Evolutionary conservation across 2,329 filamentous ascomycete species (phyloP).

Genomic region (Botrytis tulipae): DNA sequence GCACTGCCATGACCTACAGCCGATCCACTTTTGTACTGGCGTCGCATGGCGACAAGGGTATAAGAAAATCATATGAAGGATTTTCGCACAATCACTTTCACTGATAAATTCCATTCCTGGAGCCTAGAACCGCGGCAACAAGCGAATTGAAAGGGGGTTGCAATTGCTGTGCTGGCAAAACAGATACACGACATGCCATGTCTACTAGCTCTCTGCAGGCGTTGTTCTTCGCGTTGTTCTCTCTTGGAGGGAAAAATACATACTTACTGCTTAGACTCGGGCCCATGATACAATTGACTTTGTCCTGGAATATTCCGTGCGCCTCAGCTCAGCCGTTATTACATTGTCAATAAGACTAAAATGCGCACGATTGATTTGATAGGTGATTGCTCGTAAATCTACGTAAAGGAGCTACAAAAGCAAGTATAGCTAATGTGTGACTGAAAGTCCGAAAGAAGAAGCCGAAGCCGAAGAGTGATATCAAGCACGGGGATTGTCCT

Average conservation of each 20-base stretch:
- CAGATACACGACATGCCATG: neutral
- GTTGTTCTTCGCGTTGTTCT: neutral
- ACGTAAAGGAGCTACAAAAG: neutral
- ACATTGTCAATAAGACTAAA: neutral
- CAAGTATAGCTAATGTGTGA: neutral
- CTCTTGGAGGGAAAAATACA: neutral
- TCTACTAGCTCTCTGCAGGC: neutral
- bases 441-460: neutral
- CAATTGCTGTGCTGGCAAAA: constrained; percentile 3
- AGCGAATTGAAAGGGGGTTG: constrained; percentile 8
- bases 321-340: neutral
- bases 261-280: neutral
- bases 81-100: neutral
- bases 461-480: neutral
- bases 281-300: neutral
- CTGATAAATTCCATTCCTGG: neutral
- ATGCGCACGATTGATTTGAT: neutral
- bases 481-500: neutral
- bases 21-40: neutral
- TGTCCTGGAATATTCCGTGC: neutral
- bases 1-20: neutral
- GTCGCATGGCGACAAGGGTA: constrained; percentile 9
- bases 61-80: neutral
- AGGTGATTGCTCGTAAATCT: neutral
- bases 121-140: constrained; percentile 1